These are phyloP conservation scores for Olyra latifolia DNA, from an alignment of 176 grass and related monocot genomes.

Conservation along the genomic window DNA sequence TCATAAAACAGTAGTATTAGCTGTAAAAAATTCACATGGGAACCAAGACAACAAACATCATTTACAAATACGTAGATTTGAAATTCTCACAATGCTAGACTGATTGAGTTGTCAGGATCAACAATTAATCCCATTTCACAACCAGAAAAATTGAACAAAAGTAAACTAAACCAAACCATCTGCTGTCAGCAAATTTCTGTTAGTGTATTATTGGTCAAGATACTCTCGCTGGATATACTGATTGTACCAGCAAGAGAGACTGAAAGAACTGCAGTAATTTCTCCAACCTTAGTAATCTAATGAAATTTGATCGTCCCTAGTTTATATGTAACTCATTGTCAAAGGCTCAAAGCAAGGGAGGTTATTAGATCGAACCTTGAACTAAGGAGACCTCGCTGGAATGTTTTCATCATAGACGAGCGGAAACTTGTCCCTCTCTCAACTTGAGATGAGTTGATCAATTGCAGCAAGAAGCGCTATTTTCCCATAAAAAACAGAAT, in stretches of 20 bases:
- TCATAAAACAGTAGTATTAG: slow-evolving; percentile 3
- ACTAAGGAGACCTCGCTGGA: slow-evolving; percentile 90
- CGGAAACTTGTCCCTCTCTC: slow-evolving; percentile 71
- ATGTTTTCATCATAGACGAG: slow-evolving; percentile 84
- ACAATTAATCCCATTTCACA: not conserved
- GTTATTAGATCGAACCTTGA: slow-evolving; percentile 69
- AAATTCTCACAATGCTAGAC: not conserved
- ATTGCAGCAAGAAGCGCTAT: slow-evolving; percentile 88
- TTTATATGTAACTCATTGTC: slow-evolving; percentile 11
- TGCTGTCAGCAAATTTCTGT: slow-evolving; percentile 7
- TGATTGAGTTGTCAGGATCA: slow-evolving; percentile 5
- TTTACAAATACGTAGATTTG: not conserved
- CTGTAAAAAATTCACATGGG: not conserved
- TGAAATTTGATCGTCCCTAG: not conserved
- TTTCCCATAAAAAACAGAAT: slow-evolving; percentile 22
- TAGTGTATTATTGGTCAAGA: not conserved
- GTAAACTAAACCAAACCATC: slow-evolving; percentile 3
- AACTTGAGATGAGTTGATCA: slow-evolving; percentile 95
- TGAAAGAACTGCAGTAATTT: not conserved
- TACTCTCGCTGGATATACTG: not conserved
- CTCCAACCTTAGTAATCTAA: not conserved
- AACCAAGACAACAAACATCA: not conserved
- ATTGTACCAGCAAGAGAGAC: slow-evolving; percentile 21
- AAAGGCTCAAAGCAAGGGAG: slow-evolving; percentile 26
- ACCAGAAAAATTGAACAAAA: slow-evolving; percentile 10